Evolutionary conservation across 306 rosid genomes (phyloP), one percentile per base, ranked within the genome.

Genomic region (Heteromeles arbutifolia): DNA sequence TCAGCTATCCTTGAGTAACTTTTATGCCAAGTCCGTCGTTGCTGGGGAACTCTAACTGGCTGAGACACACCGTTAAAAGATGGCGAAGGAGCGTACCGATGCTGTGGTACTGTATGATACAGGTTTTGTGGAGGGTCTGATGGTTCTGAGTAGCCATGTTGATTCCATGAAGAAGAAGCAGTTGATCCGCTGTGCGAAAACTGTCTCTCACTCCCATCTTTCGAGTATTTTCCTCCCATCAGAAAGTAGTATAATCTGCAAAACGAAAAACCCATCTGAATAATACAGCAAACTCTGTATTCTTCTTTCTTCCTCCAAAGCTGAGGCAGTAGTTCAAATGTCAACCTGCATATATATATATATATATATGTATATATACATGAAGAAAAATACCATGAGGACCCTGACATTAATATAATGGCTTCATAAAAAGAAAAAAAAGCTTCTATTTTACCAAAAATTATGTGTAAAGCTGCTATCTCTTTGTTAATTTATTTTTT

Each of bases 1-100:
- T 91, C 97, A 48, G 93, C 88, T 12, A 94, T 94, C 79, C 84
- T 87, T 2, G 96, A 90, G 83, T 85, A 92, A 80, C 45, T 90
- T 74, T 91, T 86, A 62, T 90, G 88, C 79, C 85, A 61, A 56
- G 65, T 90, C 77, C 89, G 87, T 52, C 25, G 82, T 8, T 86
- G 85, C 65, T 26, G 84, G 7, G 86, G 81, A 4, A 1, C 41
- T 17, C 24, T 14, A 6, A 8, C 24, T 24, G 84, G 32, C 31
- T 74, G 83, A 3, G 87, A 73, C 5, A 73, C 72, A 57, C 82
- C 67, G 44, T 71, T 84, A 10, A 62, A 81, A 31, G 79, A 74
- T 2, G 87, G 62, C 61, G 87, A 64, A 1, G 88, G 52, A 57
- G 81, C 71, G n/a, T 78, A 74, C 24, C 45, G 81, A 43, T 81